Evolutionary conservation across 768 basidiomycete species (phyloP).

Genomic region (Leccinum truebloodii): DNA sequence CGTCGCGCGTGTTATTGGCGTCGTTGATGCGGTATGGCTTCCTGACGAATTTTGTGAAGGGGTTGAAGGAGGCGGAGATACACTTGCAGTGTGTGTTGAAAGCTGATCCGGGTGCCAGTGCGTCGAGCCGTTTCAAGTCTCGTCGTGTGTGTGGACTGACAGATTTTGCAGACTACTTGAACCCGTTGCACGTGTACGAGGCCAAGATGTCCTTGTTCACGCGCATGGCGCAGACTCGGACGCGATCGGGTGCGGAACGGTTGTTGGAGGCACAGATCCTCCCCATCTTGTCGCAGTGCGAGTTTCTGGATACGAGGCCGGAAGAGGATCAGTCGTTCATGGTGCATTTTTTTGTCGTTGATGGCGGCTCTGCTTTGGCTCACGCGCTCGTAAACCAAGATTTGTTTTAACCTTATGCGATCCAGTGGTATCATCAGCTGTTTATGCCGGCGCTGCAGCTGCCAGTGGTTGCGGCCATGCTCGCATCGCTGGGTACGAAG

Average conservation of each 20-base stretch:
- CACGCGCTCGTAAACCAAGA: slow-evolving; percentile 58
- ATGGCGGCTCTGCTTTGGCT: not conserved
- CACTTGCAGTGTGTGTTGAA: slow-evolving; percentile 75
- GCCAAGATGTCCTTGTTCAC: slow-evolving; percentile 90
- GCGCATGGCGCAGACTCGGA: slow-evolving; percentile 67
- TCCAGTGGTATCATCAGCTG: slow-evolving; percentile 89
- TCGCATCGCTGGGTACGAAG: slow-evolving; percentile 73
- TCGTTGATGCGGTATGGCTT: slow-evolving; percentile 73
- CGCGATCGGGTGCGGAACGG: slow-evolving; percentile 79
- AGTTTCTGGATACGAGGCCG: slow-evolving; percentile 84
- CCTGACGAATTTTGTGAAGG: slow-evolving; percentile 76
- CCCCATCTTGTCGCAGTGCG: slow-evolving; percentile 75
- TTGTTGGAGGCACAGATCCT: slow-evolving; percentile 78
- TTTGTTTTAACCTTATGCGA: slow-evolving; percentile 83
- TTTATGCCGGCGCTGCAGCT: slow-evolving; percentile 87
- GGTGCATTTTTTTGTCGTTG: slow-evolving; percentile 42
- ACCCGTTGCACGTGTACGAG: slow-evolving; percentile 91
- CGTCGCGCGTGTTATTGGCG: slow-evolving; percentile 60
- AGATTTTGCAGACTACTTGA: slow-evolving; percentile 68
- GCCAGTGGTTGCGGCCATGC: slow-evolving; percentile 54
- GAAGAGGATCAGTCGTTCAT: slow-evolving; percentile 81
- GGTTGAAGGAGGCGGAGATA: slow-evolving; percentile 80
- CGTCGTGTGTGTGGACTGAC: not conserved
- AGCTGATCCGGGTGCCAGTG: slow-evolving; percentile 77
- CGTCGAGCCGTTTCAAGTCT: slow-evolving; percentile 23